Evolutionary conservation across 2,329 filamentous ascomycete species (phyloP), one percentile per base, ranked within the genome.

Genomic region (Leptoxyphium fumago): DNA sequence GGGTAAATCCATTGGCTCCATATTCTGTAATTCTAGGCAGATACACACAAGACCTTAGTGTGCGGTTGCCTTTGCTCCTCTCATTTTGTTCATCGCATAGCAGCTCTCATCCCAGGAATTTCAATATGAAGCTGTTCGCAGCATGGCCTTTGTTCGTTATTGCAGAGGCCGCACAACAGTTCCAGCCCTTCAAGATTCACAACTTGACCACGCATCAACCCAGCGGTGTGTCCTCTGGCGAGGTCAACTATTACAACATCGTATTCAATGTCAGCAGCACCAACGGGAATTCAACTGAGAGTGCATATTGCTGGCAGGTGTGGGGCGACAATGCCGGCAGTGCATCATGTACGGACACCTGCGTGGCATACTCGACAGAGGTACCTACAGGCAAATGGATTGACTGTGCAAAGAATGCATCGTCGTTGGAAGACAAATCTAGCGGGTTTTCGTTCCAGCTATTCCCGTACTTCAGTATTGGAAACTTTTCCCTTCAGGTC

Each of bases 171-270:
- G 32, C 32, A 40, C 14, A 40, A 21, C 14, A 40, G 11, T 40
- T 14, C 38, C 21, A 13, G 14, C 38, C 38, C 13, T 40, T 40
- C 17, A 21, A 17, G 14, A 17, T 50, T 40, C 32, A 43, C 1
- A 28, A 39, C 8, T 11, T 58, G 15, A 52, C 43, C 13, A 50
- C 54, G 5, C 51, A 56, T 30, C 51, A 55, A 42, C 56, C 56
- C 7, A 57, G 51, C 29, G 56, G 55, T 40, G 48, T 48, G 29
- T 43, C 50, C 9, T 43, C 32, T 30, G 55, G 54, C 14, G 46
- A 52, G 29, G 49, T 47, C 17, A 54, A 57, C 43, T 54, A 50
- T 48, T 58, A 57, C 46, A 40, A 42, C 38, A 50, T 57, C 45
- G 45, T 45, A 1, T 56, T 57, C 44, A 50, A 49, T 11, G 43